Evolutionary conservation across 2,329 filamentous ascomycete species (phyloP).

Genomic region (Nothomitra cinnamomea): DNA sequence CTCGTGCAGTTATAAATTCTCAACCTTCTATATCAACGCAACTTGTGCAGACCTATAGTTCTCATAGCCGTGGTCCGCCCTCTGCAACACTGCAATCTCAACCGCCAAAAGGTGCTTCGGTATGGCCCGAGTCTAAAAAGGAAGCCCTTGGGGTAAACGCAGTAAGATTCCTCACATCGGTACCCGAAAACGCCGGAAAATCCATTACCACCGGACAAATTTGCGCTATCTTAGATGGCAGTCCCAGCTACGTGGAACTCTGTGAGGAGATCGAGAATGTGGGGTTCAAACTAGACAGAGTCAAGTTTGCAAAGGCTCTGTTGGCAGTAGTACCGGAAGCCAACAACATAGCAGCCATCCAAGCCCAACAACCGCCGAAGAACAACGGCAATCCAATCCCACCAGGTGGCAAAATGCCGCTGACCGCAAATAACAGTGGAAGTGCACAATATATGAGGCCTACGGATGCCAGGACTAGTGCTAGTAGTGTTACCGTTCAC

Average conservation of each 20-base stretch:
- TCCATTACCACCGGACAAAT: slow-evolving; percentile 24
- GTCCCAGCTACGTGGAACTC: slow-evolving; percentile 37
- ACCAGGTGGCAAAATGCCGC: neutral
- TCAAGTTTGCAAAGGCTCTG: slow-evolving; percentile 34
- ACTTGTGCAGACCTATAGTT: neutral
- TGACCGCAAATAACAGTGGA: too few species aligned
- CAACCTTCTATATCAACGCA: neutral
- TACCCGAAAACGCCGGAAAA: slow-evolving; percentile 25
- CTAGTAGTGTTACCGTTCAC: too few species aligned
- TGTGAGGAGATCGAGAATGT: slow-evolving; percentile 34
- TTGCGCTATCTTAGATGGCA: slow-evolving; percentile 30
- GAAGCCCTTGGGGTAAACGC: slow-evolving; percentile 32
- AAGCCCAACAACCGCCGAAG: neutral
- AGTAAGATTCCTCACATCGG: slow-evolving; percentile 26
- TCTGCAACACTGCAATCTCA: neutral
- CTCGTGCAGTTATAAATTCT: neutral
- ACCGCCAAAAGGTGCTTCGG: slow-evolving; percentile 17
- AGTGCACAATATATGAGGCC: neutral
- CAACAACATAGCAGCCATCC: neutral
- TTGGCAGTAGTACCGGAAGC: slow-evolving; percentile 25
- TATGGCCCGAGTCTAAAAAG: slow-evolving; percentile 36
- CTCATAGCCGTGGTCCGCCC: neutral
- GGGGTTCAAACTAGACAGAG: slow-evolving; percentile 32
- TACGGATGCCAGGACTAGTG: too few species aligned
- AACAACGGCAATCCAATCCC: neutral